Evolutionary conservation across 2,329 filamentous ascomycete species (phyloP).

Genomic region (Daldinia sp.): DNA sequence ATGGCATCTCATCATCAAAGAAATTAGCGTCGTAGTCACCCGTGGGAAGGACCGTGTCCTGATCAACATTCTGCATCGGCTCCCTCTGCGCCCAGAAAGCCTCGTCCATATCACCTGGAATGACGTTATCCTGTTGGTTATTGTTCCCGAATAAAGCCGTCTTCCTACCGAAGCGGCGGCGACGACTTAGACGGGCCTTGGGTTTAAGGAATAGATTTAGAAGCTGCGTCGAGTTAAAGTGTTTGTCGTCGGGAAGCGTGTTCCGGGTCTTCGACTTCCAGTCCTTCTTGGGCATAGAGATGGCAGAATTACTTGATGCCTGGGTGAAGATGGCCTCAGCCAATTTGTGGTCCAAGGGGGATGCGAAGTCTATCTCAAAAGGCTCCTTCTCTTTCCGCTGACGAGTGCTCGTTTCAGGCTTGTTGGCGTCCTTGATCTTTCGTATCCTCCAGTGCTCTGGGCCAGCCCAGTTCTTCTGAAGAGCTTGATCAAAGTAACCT

Average conservation of each 20-base stretch:
- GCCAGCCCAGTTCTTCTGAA: slow-evolving; percentile 97
- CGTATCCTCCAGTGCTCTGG: slow-evolving; percentile 99
- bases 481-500: slow-evolving; percentile 95
- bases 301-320: slow-evolving; percentile 79
- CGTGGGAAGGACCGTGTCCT: slow-evolving; percentile 64
- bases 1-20: slow-evolving; percentile 85
- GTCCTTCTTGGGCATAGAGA: slow-evolving; percentile 89
- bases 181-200: slow-evolving; percentile 80
- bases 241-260: slow-evolving; percentile 94
- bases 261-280: slow-evolving; percentile 95
- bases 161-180: slow-evolving; percentile 58
- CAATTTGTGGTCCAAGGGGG: slow-evolving; percentile 74
- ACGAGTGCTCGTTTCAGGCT: slow-evolving; percentile 66
- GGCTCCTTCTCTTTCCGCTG: slow-evolving; percentile 94
- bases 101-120: slow-evolving; percentile 86
- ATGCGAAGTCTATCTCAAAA: slow-evolving; percentile 90
- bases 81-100: slow-evolving; percentile 90
- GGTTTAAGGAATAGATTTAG: slow-evolving; percentile 93
- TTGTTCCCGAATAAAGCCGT: slow-evolving; percentile 51
- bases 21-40: slow-evolving; percentile 97
- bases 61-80: slow-evolving; percentile 51
- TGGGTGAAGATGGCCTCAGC: slow-evolving; percentile 83
- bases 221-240: slow-evolving; percentile 94
- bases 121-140: slow-evolving; percentile 57
- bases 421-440: slow-evolving; percentile 82